phyloP scores from a whole-genome alignment of 2,329 filamentous ascomycete species.

The Trichoderma pleuroti region DNA sequence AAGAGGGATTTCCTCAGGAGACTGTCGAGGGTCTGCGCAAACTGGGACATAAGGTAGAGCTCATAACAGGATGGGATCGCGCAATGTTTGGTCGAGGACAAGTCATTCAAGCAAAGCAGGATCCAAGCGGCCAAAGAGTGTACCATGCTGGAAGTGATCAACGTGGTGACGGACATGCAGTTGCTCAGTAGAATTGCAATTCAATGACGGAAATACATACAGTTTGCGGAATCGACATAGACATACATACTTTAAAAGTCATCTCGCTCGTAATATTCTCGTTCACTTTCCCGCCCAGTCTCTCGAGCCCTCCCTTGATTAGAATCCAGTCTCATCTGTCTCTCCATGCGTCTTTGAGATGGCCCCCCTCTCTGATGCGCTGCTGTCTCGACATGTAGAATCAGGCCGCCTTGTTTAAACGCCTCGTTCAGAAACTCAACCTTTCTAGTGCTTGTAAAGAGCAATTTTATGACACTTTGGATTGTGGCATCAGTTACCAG shows the following conservation, averaged over 20 bases:
- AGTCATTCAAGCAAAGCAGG: neutral
- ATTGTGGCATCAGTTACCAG: neutral
- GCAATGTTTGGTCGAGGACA: conserved; percentile 11
- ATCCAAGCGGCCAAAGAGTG: neutral
- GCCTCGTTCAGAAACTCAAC: rapidly evolving
- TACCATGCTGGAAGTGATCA: conserved; percentile 5
- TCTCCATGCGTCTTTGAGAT: neutral
- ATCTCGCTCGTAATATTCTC: neutral
- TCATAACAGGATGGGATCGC: conserved; percentile 3
- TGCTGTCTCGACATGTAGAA: neutral
- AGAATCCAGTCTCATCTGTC: neutral
- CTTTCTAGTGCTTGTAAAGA: neutral
- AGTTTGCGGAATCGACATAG: neutral
- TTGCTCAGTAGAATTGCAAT: neutral
- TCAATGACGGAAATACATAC: neutral
- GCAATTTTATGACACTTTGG: neutral
- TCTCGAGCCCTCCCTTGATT: neutral
- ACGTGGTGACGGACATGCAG: conserved; percentile 8
- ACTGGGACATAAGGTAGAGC: conserved; percentile 11
- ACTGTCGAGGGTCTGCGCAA: neutral
- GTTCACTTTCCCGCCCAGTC: neutral
- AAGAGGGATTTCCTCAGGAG: conserved; percentile 4
- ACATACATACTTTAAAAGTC: neutral
- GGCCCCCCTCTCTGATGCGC: neutral
- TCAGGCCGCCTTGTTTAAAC: neutral